Base-by-base conservation (phyloP, 495 filamentous ascomycete genomes). In the Penicillium mononematosum region DNA sequence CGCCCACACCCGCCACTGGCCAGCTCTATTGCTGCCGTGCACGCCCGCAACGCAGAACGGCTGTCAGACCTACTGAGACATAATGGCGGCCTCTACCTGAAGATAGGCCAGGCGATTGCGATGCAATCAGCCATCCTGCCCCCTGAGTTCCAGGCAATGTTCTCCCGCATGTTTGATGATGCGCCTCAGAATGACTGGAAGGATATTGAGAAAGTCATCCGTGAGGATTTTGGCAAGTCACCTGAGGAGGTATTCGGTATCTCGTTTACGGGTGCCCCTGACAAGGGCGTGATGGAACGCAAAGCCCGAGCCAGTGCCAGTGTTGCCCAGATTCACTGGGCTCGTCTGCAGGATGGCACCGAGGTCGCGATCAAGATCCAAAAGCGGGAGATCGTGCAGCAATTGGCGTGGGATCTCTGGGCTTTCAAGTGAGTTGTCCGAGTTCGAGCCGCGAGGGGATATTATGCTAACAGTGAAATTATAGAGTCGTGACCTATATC, bases 251-350 rank as follows among this genome's bases (percentile, higher is more conserved):
- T 94, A 1, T 96, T 96, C 70, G 92, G 91, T 0, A 84, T 96
- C 16, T 90, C 87, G 52, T 95, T 95, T 65, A 75, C 70, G 0
- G 84, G 87, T 5, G 83, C 87, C 32, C 72, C 77, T 22, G 71
- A 77, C n/a, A 83, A 81, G 60, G 92, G 92, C 1, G 73, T 93
- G 24, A 95, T 97, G 89, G 93, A 97, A 75, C 81, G 87, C 29
- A 87, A 77, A 53, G 93, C 94, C 2, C 79, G 90, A 54, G 94
- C 94, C 0, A 92, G 88, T 56, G 94, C 94, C 7, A 92, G 88
- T 65, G 92, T 98, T 0, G 94, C 94, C 12, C 94, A 98, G 74
- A 94, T 98, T 0, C 94, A 98, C 67, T 96, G 92, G 90, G 93
- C 94, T 27, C 74, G 89, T 50, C 62, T 98, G 53, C 68, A 79